A percentile compares a stretch with the other conserved stretches of the same genome.
Conservation (phyloP, 2,329 filamentous ascomycete species). For the Colletotrichum sp. region DNA sequence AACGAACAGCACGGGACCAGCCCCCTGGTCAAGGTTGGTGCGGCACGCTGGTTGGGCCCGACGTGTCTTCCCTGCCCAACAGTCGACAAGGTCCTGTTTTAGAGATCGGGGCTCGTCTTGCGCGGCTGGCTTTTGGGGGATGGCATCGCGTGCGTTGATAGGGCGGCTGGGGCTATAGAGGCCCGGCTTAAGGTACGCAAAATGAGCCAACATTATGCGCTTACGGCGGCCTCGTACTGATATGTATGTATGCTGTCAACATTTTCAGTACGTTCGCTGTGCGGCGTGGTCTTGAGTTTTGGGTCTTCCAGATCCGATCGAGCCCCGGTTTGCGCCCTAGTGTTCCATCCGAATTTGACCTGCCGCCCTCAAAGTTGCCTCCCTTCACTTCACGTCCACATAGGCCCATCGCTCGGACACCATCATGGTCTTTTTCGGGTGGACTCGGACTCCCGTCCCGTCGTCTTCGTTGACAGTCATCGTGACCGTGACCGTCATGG, state of each 20-base stretch:
- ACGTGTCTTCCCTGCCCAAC: neutral
- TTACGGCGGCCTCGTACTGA: neutral
- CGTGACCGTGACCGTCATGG: neutral
- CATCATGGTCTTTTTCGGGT: neutral
- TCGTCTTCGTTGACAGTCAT: neutral
- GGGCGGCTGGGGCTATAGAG: neutral
- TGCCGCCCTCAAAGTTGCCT: neutral
- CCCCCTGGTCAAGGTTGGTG: neutral
- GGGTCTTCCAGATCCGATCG: neutral
- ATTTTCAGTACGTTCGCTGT: neutral
- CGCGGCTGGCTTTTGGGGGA: neutral
- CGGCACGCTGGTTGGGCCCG: neutral
- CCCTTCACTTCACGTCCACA: neutral
- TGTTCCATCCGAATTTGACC: slow-evolving; percentile 7
- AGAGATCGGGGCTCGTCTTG: neutral
- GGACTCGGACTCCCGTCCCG: neutral
- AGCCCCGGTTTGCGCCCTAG: neutral
- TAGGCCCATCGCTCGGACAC: neutral
- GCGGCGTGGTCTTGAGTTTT: neutral
- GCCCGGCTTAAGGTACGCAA: neutral
- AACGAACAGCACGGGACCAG: neutral
- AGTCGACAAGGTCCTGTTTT: neutral
- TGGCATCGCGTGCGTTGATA: neutral
- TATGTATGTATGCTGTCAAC: neutral
- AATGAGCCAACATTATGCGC: slow-evolving; percentile 1